A percentile compares a stretch with the other conserved stretches of the same genome.
These are phyloP conservation scores for Pyrenophora tritici-repentis DNA, from an alignment of 2,329 filamentous ascomycete species.

Conservation along the genomic window DNA sequence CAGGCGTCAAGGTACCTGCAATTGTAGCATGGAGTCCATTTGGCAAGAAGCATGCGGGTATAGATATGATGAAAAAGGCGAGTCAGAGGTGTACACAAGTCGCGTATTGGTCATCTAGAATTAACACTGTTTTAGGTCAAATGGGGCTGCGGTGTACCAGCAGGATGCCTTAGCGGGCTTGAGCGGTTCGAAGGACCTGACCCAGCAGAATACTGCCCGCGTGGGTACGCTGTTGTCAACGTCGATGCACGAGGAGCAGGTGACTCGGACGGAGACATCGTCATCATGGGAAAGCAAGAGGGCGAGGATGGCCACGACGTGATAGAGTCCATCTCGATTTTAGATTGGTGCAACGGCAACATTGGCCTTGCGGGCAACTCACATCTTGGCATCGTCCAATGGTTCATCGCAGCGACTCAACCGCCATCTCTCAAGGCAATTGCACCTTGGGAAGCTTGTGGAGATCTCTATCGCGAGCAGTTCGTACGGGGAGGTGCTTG, in stretches of 20 bases:
- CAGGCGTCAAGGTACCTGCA: slow-evolving; percentile 45
- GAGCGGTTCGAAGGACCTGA: slow-evolving; percentile 53
- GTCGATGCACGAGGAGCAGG: slow-evolving; percentile 35
- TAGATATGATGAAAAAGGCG: slow-evolving; percentile 12
- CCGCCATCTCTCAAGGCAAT: slow-evolving; percentile 52
- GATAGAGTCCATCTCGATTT: slow-evolving; percentile 49
- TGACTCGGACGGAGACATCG: slow-evolving; percentile 38
- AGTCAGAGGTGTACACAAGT: too few species aligned
- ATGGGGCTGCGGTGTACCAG: slow-evolving; percentile 10
- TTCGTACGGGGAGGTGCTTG: slow-evolving; percentile 19
- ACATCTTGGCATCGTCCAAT: slow-evolving; percentile 48
- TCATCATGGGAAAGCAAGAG: slow-evolving; percentile 24
- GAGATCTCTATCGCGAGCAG: slow-evolving; percentile 24
- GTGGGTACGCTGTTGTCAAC: slow-evolving; percentile 41
- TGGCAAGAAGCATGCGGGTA: slow-evolving; percentile 43
- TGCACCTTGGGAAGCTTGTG: slow-evolving; percentile 55
- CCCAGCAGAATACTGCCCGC: slow-evolving; percentile 40
- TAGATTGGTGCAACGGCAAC: slow-evolving; percentile 50
- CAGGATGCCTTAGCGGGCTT: slow-evolving; percentile 16
- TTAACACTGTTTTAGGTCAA: not conserved
- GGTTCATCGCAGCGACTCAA: slow-evolving; percentile 50
- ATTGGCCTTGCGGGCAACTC: slow-evolving; percentile 50
- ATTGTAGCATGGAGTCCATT: slow-evolving; percentile 52
- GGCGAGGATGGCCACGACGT: slow-evolving; percentile 53
- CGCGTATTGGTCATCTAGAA: too few species aligned